phyloP scores from a whole-genome alignment of 371 early-diverging fungal species.

The Mortierella sp. region DNA sequence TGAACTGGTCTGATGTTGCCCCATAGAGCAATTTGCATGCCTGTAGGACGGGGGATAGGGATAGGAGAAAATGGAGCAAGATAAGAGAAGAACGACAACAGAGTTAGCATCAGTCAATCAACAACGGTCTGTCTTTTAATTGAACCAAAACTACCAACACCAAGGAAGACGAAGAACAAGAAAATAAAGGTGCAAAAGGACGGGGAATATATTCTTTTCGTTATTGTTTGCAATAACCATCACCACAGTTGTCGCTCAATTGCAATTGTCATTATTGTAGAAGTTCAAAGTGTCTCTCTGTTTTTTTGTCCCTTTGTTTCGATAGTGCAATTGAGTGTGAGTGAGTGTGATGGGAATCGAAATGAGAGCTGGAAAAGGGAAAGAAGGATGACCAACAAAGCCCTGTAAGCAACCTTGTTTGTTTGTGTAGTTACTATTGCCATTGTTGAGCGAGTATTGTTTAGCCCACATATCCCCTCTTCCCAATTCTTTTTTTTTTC shows the following conservation, averaged over 20 bases:
- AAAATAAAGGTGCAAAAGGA: not conserved
- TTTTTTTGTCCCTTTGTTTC: not conserved
- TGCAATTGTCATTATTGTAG: not conserved
- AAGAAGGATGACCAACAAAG: not conserved
- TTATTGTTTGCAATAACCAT: not conserved
- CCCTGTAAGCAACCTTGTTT: slow-evolving; percentile 11
- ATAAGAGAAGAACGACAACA: not conserved
- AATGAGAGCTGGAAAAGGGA: not conserved
- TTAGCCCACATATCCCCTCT: not conserved
- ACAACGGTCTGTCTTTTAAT: not conserved
- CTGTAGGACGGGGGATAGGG: slow-evolving; percentile 12
- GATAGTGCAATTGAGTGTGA: not conserved
- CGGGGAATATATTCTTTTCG: not conserved
- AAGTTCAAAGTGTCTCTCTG: not conserved
- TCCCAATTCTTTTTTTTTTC: not conserved
- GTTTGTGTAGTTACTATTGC: not conserved
- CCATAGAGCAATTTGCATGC: slow-evolving; percentile 44
- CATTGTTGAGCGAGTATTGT: not conserved
- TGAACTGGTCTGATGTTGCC: slow-evolving; percentile 55
- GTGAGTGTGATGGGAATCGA: not conserved
- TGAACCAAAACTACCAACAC: slow-evolving; percentile 10
- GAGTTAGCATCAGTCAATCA: not conserved
- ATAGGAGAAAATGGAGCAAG: not conserved
- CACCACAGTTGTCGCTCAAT: not conserved
- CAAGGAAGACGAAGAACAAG: not conserved